Evolutionary conservation across 495 filamentous ascomycete genomes (phyloP).

Genomic region (Aspergillus carlsbadensis): DNA sequence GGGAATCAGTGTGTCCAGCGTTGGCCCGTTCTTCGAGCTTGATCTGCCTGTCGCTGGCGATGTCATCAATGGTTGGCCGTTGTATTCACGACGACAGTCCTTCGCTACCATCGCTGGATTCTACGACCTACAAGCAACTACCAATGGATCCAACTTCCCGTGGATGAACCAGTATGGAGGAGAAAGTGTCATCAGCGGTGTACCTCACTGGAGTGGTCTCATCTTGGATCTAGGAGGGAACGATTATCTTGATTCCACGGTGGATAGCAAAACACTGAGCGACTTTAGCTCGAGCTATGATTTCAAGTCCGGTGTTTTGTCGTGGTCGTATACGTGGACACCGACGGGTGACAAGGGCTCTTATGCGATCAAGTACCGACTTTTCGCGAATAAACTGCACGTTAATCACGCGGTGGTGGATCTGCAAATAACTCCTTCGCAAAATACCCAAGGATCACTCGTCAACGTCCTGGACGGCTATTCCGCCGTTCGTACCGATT

Average conservation of each 20-base stretch:
- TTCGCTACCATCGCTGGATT: constrained; percentile 77
- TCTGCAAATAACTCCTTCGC: constrained; percentile 50
- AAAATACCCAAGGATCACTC: constrained; percentile 47
- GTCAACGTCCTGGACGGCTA: constrained; percentile 60
- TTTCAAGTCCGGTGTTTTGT: constrained; percentile 59
- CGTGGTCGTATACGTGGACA: constrained; percentile 67
- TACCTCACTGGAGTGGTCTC: constrained; percentile 68
- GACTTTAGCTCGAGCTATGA: constrained; percentile 62
- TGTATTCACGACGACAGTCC: constrained; percentile 64
- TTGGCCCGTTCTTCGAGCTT: constrained; percentile 69
- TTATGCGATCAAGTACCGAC: constrained; percentile 56
- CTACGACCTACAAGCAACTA: constrained; percentile 61
- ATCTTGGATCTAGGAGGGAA: constrained; percentile 56
- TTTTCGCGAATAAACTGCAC: constrained; percentile 61
- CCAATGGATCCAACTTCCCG: constrained; percentile 65
- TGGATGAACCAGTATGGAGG: constrained; percentile 72
- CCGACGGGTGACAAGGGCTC: constrained; percentile 49
- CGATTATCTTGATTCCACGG: constrained; percentile 59
- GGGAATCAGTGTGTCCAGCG: constrained; percentile 60
- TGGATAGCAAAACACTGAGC: constrained; percentile 57
- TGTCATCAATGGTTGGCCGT: constrained; percentile 72
- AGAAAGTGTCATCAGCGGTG: constrained; percentile 71
- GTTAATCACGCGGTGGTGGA: constrained; percentile 64
- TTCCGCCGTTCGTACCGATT: constrained; percentile 57
- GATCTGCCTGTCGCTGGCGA: constrained; percentile 51